Conservation (phyloP, 2,329 filamentous ascomycete genomes). For the Scortechinia acanthostroma region DNA sequence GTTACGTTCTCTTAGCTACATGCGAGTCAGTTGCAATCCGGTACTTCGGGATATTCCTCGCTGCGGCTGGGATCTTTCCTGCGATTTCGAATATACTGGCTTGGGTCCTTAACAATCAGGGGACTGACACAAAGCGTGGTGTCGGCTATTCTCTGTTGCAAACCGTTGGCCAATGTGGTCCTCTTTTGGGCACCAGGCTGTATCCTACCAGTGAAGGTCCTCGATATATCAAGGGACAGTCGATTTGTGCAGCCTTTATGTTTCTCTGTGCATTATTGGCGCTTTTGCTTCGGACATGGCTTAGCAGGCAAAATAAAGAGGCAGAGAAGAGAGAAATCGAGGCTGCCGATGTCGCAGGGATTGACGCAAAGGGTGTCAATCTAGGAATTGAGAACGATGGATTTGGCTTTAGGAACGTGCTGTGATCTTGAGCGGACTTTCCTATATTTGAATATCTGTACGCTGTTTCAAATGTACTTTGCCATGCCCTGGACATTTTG, state of each 20-base stretch:
- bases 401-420: too few relatives aligned
- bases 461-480: too few relatives aligned
- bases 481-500: too few relatives aligned
- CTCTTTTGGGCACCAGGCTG: slow-evolving; percentile 14
- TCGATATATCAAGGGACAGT: slow-evolving; percentile 13
- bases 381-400: too few relatives aligned
- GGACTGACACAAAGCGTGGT: slow-evolving; percentile 13
- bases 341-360: too few relatives aligned
- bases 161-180: slow-evolving; percentile 14
- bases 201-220: slow-evolving; percentile 10
- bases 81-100: slow-evolving; percentile 8
- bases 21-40: slow-evolving; percentile 5
- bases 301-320: slow-evolving; percentile 10
- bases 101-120: slow-evolving; percentile 13
- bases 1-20: slow-evolving; percentile 16
- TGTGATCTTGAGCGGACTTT: too few relatives aligned
- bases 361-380: too few relatives aligned
- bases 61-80: slow-evolving; percentile 4
- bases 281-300: slow-evolving; percentile 9
- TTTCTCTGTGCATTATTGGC: slow-evolving; percentile 13
- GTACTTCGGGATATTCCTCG: slow-evolving; percentile 5
- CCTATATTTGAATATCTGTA: too few relatives aligned
- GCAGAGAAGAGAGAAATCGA: too few relatives aligned
- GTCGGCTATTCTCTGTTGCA: slow-evolving; percentile 15
- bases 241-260: slow-evolving; percentile 16